Evolutionary conservation across 202 grass and related monocot species (phyloP).

Genomic region (Schoenoplectus triqueter): DNA sequence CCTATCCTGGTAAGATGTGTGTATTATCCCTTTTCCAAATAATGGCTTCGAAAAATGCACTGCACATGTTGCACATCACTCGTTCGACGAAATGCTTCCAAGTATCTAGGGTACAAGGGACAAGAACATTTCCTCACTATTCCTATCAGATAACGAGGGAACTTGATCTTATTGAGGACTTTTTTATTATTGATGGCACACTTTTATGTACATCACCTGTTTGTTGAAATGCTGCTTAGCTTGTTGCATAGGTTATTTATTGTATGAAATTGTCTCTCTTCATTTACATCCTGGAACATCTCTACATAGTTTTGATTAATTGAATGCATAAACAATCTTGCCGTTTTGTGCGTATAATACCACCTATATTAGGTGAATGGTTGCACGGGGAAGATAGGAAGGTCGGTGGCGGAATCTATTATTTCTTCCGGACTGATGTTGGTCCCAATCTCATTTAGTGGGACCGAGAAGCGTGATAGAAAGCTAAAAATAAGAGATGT

Average conservation of each 20-base stretch:
- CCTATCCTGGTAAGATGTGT: conserved; percentile 34
- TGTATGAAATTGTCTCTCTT: not conserved
- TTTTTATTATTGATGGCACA: not conserved
- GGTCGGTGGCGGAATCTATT: conserved; percentile 69
- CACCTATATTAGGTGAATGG: conserved; percentile 66
- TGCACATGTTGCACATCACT: not conserved
- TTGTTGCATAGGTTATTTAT: not conserved
- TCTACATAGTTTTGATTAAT: conserved; percentile 5
- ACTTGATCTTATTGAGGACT: not conserved
- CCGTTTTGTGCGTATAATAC: conserved; percentile 29
- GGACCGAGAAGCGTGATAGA: conserved; percentile 55
- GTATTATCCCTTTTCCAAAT: not conserved
- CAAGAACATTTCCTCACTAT: not conserved
- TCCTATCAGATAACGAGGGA: not conserved
- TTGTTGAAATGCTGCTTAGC: conserved; percentile 23
- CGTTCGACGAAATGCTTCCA: conserved; percentile 11
- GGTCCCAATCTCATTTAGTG: conserved; percentile 79
- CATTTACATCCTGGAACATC: conserved; percentile 9
- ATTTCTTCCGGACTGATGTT: conserved; percentile 75
- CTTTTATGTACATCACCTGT: not conserved
- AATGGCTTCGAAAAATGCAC: not conserved
- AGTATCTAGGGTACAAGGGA: not conserved
- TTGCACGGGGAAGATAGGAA: conserved; percentile 89
- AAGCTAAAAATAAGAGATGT: conserved; percentile 57
- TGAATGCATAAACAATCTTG: not conserved